A percentile compares a stretch with the other conserved stretches of the same genome.
These are phyloP conservation scores for Wickerhamiella azymoides DNA, from an alignment of 805 yeast species.

Conservation along the genomic window DNA sequence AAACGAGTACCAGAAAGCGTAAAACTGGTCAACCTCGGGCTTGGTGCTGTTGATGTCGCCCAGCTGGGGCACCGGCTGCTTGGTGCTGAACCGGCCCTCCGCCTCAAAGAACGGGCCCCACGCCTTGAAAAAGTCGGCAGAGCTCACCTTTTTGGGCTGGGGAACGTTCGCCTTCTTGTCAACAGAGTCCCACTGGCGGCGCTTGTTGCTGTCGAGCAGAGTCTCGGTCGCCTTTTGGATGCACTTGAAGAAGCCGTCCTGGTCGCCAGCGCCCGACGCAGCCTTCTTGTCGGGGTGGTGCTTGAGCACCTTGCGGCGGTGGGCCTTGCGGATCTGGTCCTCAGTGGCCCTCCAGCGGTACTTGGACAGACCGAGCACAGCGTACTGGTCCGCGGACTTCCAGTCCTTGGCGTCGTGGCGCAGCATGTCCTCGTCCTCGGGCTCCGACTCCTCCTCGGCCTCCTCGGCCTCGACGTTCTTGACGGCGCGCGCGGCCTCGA, in stretches of 20 bases:
- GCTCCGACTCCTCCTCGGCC: conserved; percentile 35
- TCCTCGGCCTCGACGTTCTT: conserved; percentile 48
- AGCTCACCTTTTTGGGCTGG: conserved; percentile 53
- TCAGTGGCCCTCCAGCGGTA: conserved; percentile 84
- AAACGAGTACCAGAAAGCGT: conserved; percentile 82
- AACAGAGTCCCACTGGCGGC: conserved; percentile 91
- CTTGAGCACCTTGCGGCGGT: conserved; percentile 88
- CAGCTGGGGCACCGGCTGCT: conserved; percentile 72
- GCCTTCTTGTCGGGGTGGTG: conserved; percentile 99
- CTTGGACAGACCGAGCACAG: conserved; percentile 85
- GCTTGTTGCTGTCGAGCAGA: conserved; percentile 69
- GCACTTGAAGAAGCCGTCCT: conserved; percentile 94
- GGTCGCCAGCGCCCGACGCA: conserved; percentile 64
- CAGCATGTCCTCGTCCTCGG: conserved; percentile 69
- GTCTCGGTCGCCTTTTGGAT: conserved; percentile 94
- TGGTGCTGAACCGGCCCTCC: conserved; percentile 86
- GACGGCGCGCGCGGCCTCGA: conserved; percentile 84
- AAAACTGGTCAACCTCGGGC: conserved; percentile 74
- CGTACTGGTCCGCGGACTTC: conserved; percentile 93
- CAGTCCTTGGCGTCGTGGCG: conserved; percentile 94
- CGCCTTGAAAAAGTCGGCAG: conserved; percentile 74
- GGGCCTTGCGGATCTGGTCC: conserved; percentile 90
- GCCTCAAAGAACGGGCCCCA: conserved; percentile 87
- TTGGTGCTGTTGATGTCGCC: conserved; percentile 58
- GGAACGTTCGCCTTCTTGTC: conserved; percentile 75